phyloP scores from a whole-genome alignment of 192 early-diverging fungal species.

The Coemansia sp. region DNA sequence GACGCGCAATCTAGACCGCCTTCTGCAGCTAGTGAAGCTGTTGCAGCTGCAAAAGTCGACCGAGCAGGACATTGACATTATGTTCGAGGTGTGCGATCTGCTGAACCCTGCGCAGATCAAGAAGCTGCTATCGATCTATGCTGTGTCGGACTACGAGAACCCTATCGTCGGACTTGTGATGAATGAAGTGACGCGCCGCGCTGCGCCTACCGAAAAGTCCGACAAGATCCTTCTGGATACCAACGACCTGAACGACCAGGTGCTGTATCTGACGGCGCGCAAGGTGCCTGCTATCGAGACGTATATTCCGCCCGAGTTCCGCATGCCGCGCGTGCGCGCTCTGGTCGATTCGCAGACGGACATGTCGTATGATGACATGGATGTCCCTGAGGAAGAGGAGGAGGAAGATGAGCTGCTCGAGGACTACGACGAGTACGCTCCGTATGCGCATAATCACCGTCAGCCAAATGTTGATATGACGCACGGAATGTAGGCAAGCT shows the following conservation, averaged over 20 bases:
- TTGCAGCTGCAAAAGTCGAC: conserved; percentile 75
- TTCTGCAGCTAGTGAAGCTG: conserved; percentile 96
- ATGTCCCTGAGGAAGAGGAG: conserved; percentile 32
- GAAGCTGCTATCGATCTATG: conserved; percentile 93
- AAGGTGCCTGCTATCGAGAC: conserved; percentile 69
- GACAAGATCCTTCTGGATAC: conserved; percentile 89
- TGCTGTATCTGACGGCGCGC: conserved; percentile 61
- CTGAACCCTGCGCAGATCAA: conserved; percentile 96
- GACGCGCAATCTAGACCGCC: conserved; percentile 85
- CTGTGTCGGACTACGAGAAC: conserved; percentile 93
- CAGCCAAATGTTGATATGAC: neutral
- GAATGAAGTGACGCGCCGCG: conserved; percentile 83
- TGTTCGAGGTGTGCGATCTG: conserved; percentile 98
- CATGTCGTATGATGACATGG: conserved; percentile 40
- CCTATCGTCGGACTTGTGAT: conserved; percentile 85
- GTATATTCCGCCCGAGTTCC: conserved; percentile 70
- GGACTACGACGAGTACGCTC: conserved; percentile 17
- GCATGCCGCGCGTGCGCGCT: conserved; percentile 45
- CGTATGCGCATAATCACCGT: conserved; percentile 5
- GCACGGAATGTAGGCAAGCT: neutral
- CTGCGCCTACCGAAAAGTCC: conserved; percentile 82
- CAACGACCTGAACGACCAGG: conserved; percentile 59
- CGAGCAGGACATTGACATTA: conserved; percentile 90
- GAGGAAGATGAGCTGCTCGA: conserved; percentile 7
- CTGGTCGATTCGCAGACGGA: conserved; percentile 52